These are phyloP conservation scores for Silene noctiflora DNA, from an alignment of 179 eudicot genomes.

Conservation along the genomic window DNA sequence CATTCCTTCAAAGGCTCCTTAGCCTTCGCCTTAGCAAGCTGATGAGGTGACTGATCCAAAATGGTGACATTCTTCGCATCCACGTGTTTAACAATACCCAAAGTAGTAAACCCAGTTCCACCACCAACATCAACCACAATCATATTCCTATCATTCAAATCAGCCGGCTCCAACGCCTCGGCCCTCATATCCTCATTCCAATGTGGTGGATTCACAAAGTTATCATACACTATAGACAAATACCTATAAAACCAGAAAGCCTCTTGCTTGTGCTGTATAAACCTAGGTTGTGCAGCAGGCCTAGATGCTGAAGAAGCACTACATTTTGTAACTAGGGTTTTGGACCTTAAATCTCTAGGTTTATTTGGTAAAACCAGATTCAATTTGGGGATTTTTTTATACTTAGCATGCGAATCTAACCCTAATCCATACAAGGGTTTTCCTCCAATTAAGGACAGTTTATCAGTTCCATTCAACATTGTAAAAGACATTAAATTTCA, in stretches of 20 bases:
- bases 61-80: constrained; percentile 95
- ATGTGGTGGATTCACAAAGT: constrained; percentile 73
- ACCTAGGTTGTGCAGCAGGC: constrained; percentile 73
- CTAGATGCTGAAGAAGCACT: constrained; percentile 37
- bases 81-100: constrained; percentile 77
- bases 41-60: constrained; percentile 92
- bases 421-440: constrained; percentile 40
- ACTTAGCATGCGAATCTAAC: constrained; percentile 36
- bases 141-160: constrained; percentile 52
- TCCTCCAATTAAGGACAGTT: constrained; percentile 34
- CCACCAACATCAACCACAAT: constrained; percentile 92
- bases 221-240: constrained; percentile 72
- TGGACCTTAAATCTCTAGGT: constrained; percentile 22
- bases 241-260: constrained; percentile 90
- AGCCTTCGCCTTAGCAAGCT: constrained; percentile 80
- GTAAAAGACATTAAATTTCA: constrained; percentile 54
- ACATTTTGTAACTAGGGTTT: constrained; percentile 42
- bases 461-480: constrained; percentile 52
- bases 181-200: constrained; percentile 91
- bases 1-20: constrained; percentile 86
- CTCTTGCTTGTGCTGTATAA: constrained; percentile 85
- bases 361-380: constrained; percentile 23
- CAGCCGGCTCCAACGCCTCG: constrained; percentile 77
- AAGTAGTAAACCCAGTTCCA: constrained; percentile 88
- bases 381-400: constrained; percentile 29